Base-by-base conservation (phyloP, 2,329 filamentous ascomycete genomes). In the Colletotrichum gigasporum region DNA sequence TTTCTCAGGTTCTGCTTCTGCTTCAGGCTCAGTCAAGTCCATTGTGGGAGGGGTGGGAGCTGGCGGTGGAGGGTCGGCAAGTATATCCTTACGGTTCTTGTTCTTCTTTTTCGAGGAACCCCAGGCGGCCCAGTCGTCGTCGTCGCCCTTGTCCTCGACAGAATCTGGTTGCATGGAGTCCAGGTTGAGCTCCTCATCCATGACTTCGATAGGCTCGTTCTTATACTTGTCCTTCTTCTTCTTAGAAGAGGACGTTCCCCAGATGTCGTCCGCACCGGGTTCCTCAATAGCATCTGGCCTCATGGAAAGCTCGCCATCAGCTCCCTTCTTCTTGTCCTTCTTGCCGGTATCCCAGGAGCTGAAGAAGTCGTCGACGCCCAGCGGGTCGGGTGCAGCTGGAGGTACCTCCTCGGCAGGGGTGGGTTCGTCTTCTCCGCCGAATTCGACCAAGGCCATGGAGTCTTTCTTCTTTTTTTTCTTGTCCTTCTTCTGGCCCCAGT, bases 311-410 rank as follows among this genome's bases (percentile, higher is more conserved):
- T 68, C 66, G 8, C 18, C 34, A 37, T 63, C 63, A 2, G 34
- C 51, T 22, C 67, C 70, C 34, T 72, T 80, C 58, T 76, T 75
- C 70, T 78, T 78, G 59, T 78, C 72, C 66, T 86, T 87, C 70
- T 86, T 86, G 10, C 80, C 78, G 53, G 82, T 85, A 30, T 83
- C 84, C 80, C 86, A 88, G 48, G 83, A 82, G 63, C 79, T 82
- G 72, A 86, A 87, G 68, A 86, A 85, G 61, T 84, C 84, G 56
- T 85, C 83, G 41, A 80, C 79, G 12, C 72, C 75, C 34, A 76
- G 71, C 51, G 76, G 67, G 37, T 73, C 74, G 10, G 74, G 71
- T 10, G 60, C 75, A 41, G 69, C 68, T 34, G 70, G 68, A 42
- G 71, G 72, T 28, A 69, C 71, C 30, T 74, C 72, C 22, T 71